These are phyloP conservation scores for Geotrichum ghanense DNA, from an alignment of 805 yeast genomes.

Conservation along the genomic window DNA sequence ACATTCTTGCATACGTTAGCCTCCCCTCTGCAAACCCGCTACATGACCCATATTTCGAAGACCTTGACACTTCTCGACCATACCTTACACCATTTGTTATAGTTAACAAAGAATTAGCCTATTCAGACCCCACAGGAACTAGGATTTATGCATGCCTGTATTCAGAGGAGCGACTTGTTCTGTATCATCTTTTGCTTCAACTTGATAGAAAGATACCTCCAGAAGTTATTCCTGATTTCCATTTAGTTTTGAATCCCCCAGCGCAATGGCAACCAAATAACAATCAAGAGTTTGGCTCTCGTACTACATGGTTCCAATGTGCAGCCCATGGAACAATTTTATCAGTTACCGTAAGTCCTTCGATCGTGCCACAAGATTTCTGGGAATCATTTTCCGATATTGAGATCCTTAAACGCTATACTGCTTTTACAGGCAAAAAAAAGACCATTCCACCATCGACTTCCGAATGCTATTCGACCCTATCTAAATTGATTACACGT, in stretches of 20 bases:
- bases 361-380: background rate
- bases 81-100: background rate
- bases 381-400: conserved; percentile 33
- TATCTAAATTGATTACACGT: conserved; percentile 54
- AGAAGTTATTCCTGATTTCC: background rate
- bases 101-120: background rate
- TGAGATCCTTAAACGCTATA: conserved; percentile 42
- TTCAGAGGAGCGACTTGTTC: background rate
- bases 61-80: background rate
- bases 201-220: background rate
- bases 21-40: background rate
- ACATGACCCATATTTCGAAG: background rate
- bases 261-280: background rate
- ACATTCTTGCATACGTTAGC: background rate
- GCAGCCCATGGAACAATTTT: background rate
- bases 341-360: background rate
- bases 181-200: background rate
- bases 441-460: conserved; percentile 34
- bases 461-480: conserved; percentile 46
- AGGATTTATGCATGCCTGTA: background rate
- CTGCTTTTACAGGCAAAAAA: conserved; percentile 19
- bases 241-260: background rate
- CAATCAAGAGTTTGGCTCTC: background rate
- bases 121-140: background rate
- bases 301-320: background rate